Conservation (phyloP, 108 stramenopile genomes). For the Nannochloropsis gaditana region DNA sequence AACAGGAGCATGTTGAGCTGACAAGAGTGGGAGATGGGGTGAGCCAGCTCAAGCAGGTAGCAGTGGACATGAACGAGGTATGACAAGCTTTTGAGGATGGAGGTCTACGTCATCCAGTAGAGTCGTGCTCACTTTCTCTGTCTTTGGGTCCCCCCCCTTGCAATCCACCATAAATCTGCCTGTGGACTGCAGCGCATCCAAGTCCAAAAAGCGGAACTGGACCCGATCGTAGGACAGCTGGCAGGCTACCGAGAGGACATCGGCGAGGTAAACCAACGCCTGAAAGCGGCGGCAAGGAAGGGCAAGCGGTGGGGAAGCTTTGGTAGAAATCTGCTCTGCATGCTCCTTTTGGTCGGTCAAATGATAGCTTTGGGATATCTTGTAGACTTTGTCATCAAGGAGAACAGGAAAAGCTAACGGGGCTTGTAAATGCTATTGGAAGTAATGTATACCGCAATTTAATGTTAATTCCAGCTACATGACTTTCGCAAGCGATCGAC, state of each 20-base stretch:
- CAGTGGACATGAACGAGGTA: neutral
- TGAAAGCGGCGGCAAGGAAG: neutral
- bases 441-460: no score
- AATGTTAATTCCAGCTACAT: no score
- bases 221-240: neutral
- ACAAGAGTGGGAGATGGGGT: neutral
- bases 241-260: conserved; percentile 3
- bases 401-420: neutral
- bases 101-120: no score
- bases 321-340: neutral
- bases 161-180: neutral
- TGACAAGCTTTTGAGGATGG: neutral
- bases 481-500: no score
- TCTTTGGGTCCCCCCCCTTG: neutral
- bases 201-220: neutral
- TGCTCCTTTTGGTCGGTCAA: neutral
- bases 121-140: no score
- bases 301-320: conserved; percentile 10
- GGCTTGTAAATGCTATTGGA: no score
- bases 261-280: neutral
- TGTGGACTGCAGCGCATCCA: neutral
- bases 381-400: neutral
- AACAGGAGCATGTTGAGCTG: neutral
- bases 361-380: neutral
- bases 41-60: conserved; percentile 8